Conservation (phyloP, 208 protist species). For the Tritrichomonas musculus region DNA sequence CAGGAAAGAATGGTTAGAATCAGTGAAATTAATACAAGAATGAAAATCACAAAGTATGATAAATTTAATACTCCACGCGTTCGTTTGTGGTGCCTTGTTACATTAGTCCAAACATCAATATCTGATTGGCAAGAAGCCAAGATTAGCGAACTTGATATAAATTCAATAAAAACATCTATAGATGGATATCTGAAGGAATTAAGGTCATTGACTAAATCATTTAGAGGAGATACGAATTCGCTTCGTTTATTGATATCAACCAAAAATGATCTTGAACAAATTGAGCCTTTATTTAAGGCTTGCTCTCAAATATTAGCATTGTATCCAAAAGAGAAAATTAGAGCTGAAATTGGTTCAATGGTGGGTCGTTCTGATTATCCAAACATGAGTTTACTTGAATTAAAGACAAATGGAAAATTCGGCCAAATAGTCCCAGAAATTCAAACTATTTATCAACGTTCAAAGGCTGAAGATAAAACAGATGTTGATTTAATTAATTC, state of each 20-base stretch:
- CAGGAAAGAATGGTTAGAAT: background rate
- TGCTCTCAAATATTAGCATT: background rate
- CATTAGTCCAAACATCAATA: background rate
- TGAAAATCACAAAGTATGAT: background rate
- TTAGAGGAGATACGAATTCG: background rate
- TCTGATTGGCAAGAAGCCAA: background rate
- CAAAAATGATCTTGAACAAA: background rate
- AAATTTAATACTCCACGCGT: background rate
- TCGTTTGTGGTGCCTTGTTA: background rate
- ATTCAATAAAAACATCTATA: background rate
- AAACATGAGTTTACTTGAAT: background rate
- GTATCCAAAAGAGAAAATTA: background rate
- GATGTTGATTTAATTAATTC: background rate
- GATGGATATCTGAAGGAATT: background rate
- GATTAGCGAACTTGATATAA: background rate
- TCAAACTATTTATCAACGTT: background rate
- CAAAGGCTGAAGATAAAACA: constrained; percentile 16
- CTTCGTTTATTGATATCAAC: background rate
- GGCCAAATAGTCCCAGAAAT: background rate
- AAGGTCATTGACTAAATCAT: background rate
- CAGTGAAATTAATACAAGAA: background rate
- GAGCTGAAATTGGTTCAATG: background rate
- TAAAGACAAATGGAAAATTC: background rate
- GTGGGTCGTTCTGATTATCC: background rate
- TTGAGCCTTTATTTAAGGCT: background rate